Conservation (phyloP, 768 basidiomycete species). For the Suillus americanus region DNA sequence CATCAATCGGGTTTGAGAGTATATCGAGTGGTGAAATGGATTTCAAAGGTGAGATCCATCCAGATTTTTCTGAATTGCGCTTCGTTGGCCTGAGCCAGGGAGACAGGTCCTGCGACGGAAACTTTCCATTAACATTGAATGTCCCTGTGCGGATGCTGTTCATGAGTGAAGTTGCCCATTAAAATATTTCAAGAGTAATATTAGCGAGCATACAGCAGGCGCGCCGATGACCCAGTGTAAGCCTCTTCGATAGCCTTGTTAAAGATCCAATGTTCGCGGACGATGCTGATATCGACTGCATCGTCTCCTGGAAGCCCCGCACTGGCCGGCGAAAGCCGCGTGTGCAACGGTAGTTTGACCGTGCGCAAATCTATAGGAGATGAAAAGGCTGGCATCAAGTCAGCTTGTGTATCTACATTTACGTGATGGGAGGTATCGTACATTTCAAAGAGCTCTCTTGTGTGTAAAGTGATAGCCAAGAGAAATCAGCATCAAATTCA, state of each 20-base stretch:
- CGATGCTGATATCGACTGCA: constrained; percentile 48
- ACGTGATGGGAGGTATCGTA: not conserved
- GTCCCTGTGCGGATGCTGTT: constrained; percentile 69
- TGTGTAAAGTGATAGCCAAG: constrained; percentile 1
- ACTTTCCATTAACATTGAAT: constrained; percentile 83
- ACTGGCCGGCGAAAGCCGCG: constrained; percentile 55
- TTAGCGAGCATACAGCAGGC: constrained; percentile 20
- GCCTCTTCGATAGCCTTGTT: constrained; percentile 38
- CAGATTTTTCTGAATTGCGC: constrained; percentile 4
- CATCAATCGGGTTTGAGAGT: constrained; percentile 19
- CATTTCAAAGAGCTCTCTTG: constrained; percentile 1
- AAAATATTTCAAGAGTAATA: not conserved
- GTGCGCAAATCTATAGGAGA: constrained; percentile 49
- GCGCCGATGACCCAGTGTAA: constrained; percentile 19
- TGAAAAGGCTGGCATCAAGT: not conserved
- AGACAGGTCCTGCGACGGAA: constrained; percentile 70
- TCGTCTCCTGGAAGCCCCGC: constrained; percentile 70
- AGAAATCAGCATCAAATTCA: not conserved
- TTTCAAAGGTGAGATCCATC: constrained; percentile 35
- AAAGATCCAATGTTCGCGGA: constrained; percentile 68
- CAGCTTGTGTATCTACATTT: not conserved
- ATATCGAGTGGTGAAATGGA: constrained; percentile 35
- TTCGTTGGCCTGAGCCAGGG: constrained; percentile 50
- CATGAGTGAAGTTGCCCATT: constrained; percentile 4
- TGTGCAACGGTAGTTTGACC: constrained; percentile 44